These are phyloP conservation scores for Heliamphora pulchella DNA, from an alignment of 179 eudicot genomes.

Conservation along the genomic window DNA sequence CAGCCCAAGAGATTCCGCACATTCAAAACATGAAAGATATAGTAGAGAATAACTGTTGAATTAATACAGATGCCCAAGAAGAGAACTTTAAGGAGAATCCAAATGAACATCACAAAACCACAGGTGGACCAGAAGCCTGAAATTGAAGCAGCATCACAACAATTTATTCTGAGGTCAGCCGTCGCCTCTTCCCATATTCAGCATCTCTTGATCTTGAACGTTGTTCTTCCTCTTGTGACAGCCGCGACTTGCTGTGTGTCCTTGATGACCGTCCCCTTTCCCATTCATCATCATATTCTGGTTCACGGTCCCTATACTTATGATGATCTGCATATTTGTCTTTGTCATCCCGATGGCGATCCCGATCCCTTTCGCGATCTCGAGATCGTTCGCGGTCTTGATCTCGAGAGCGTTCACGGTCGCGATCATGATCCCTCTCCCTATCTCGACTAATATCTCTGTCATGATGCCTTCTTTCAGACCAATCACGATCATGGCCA, in stretches of 20 bases:
- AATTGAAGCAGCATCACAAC: background rate
- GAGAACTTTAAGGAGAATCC: constrained; percentile 3
- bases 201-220: constrained; percentile 70
- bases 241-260: constrained; percentile 52
- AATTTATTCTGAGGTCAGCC: constrained; percentile 49
- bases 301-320: constrained; percentile 54
- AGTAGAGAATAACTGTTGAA: background rate
- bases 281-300: constrained; percentile 70
- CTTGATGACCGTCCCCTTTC: constrained; percentile 77
- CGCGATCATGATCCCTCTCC: constrained; percentile 50
- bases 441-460: constrained; percentile 33
- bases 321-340: constrained; percentile 62
- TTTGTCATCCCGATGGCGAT: constrained; percentile 57
- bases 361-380: constrained; percentile 44
- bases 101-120: constrained; percentile 4
- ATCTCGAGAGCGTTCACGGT: constrained; percentile 42
- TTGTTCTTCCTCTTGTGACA: constrained; percentile 48
- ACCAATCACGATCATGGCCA: constrained; percentile 44
- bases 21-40: constrained; percentile 12
- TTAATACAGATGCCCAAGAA: background rate
- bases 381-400: constrained; percentile 24
- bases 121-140: constrained; percentile 5
- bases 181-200: constrained; percentile 72
- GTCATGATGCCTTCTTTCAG: constrained; percentile 58
- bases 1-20: background rate